These are phyloP conservation scores for Globisporangium uncinulatum DNA, from an alignment of 352 stramenopile genomes.

Conservation along the genomic window DNA sequence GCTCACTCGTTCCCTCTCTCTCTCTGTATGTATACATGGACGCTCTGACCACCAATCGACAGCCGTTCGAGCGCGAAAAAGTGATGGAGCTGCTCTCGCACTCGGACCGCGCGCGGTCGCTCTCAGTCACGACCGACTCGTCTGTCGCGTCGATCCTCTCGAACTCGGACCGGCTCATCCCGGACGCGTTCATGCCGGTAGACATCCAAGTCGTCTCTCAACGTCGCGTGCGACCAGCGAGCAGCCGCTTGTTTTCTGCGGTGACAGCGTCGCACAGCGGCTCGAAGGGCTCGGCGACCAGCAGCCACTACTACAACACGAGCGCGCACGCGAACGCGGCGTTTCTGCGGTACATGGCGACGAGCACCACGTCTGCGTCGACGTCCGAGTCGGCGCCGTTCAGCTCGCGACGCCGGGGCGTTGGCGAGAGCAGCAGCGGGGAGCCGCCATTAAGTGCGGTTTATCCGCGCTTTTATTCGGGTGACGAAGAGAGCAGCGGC, in stretches of 20 bases:
- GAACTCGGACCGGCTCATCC: constrained; percentile 53
- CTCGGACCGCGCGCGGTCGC: constrained; percentile 24
- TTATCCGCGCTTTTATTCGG: constrained; percentile 1
- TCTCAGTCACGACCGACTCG: constrained; percentile 36
- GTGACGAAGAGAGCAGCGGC: constrained; percentile 21
- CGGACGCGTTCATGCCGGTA: constrained; percentile 46
- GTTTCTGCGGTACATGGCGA: constrained; percentile 16
- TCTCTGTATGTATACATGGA: neutral
- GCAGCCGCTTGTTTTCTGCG: constrained; percentile 5
- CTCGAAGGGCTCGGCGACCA: constrained; percentile 15
- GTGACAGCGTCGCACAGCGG: constrained; percentile 13
- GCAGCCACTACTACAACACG: constrained; percentile 18
- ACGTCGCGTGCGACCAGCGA: constrained; percentile 25
- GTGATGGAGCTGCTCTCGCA: constrained; percentile 21
- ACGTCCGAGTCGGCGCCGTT: constrained; percentile 11
- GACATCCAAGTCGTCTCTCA: constrained; percentile 66
- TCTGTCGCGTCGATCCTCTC: constrained; percentile 57
- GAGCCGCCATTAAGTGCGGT: neutral
- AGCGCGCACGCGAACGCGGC: constrained; percentile 9
- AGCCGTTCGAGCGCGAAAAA: constrained; percentile 17
- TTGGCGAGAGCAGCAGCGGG: constrained; percentile 12
- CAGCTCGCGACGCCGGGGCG: constrained; percentile 21
- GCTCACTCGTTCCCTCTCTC: neutral
- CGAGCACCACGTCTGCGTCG: constrained; percentile 10
- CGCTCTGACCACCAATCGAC: neutral